Evolutionary conservation across 176 grass and related monocot species (phyloP), one percentile per base, ranked within the genome.

Genomic region (Musa beccarii): DNA sequence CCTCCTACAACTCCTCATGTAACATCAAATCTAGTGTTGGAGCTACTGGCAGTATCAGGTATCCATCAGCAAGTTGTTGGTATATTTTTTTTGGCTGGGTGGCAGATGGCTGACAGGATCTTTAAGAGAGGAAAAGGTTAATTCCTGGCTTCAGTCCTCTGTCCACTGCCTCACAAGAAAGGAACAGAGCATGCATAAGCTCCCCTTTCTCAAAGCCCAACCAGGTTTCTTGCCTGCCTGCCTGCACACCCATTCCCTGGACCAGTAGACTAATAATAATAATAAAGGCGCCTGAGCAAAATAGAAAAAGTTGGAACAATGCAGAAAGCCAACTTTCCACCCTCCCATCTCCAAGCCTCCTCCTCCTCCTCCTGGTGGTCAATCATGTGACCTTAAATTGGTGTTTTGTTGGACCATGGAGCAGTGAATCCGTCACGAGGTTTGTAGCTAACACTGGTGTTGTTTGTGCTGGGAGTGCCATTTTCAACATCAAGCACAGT

Each of bases 131-230:
- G 34, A 70, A 49, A 52, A 23, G 21, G 72, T 55, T 80, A 73
- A 80, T 80, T 80, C 79, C 56, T 80, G 79, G 69, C 23, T 52
- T 49, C 22, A 54, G 63, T 52, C 23, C 52, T 69, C 52, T 68
- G 50, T 9, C 53, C 69, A 72, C 0, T 68, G 65, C 16, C 65
- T 21, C 12, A 51, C 17, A 49, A 20, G 68, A 70, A 51, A 70
- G 68, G 49, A 70, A 70, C 68, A 70, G 49, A 51, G 17, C 28
- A 51, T 51, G 68, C 29, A 52, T 14, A 52, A 51, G 68, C 11
- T 51, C 16, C 7, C 49, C 52, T 51, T 20, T 51, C 49, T 70
- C 68, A 70, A 70, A 49, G 51, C 19, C 34, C 34, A 9, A 51
- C 68, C 49, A 20, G 68, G 68, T 50, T 51, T n/a, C 34, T 70